A percentile compares a stretch with the other conserved stretches of the same genome.
Evolutionary conservation across 2,329 filamentous ascomycete species (phyloP).

Genomic region (Hymenoscyphus fraxineus): DNA sequence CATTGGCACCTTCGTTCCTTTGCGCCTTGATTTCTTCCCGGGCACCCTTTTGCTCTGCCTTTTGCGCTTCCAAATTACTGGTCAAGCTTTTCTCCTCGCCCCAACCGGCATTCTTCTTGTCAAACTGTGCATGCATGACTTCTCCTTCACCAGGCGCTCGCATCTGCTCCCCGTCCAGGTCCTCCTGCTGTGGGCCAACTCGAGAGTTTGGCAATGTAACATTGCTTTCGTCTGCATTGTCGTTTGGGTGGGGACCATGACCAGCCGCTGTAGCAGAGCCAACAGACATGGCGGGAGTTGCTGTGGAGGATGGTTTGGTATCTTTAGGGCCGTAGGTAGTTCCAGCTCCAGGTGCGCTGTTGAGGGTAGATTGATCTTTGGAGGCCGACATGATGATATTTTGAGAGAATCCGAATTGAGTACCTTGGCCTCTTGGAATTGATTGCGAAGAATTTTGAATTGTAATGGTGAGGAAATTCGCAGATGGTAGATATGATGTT

Average conservation of each 20-base stretch:
- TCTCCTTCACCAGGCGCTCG: conserved; percentile 30
- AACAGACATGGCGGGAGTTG: conserved; percentile 27
- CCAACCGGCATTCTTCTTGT: conserved; percentile 35
- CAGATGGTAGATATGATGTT: neutral
- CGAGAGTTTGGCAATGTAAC: conserved; percentile 24
- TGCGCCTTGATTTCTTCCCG: conserved; percentile 30
- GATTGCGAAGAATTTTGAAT: neutral
- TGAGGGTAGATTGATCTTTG: conserved; percentile 30
- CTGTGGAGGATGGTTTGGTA: conserved; percentile 21
- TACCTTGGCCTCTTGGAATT: conserved; percentile 2
- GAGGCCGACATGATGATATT: conserved; percentile 30
- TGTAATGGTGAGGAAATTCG: too few relatives aligned
- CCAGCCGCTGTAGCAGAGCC: conserved; percentile 33
- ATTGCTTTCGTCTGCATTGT: conserved; percentile 32
- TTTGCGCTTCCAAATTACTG: conserved; percentile 32
- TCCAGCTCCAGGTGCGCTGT: conserved; percentile 23
- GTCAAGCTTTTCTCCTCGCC: conserved; percentile 33
- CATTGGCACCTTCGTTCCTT: conserved; percentile 26
- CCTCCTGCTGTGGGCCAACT: conserved; percentile 32
- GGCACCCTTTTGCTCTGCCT: conserved; percentile 32
- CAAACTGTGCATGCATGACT: conserved; percentile 32
- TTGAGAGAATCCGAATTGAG: neutral
- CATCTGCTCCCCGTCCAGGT: conserved; percentile 35
- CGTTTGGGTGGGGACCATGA: conserved; percentile 31
- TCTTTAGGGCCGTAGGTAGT: conserved; percentile 30